Evolutionary conservation across 768 basidiomycete species (phyloP).

Genomic region (Roridomyces roridus): DNA sequence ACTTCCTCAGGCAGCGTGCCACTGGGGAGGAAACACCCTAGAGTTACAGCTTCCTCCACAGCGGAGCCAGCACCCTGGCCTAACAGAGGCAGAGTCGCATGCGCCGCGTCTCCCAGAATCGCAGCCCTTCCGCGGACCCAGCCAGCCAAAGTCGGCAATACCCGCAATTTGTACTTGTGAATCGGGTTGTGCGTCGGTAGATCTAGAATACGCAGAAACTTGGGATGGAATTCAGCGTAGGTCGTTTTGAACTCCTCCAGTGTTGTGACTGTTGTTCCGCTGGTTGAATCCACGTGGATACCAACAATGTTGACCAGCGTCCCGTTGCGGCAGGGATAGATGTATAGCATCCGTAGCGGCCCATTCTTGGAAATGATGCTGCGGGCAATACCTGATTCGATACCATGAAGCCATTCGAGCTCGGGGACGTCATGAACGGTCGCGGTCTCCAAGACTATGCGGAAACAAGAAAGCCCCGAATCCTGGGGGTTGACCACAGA

Average conservation of each 20-base stretch:
- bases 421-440: constrained; percentile 1
- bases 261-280: no score
- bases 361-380: not conserved
- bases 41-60: constrained; percentile 27
- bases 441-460: constrained; percentile 12
- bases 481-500: not conserved
- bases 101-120: constrained; percentile 24
- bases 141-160: constrained; percentile 10
- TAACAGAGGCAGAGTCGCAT: constrained; percentile 31
- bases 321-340: constrained; percentile 12
- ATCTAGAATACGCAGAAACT: constrained; percentile 4
- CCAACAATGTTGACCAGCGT: constrained; percentile 10
- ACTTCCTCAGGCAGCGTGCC: constrained; percentile 18
- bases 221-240: constrained; percentile 13
- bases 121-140: constrained; percentile 15
- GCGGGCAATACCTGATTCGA: not conserved
- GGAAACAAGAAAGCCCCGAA: constrained; percentile 14
- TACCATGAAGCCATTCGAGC: constrained; percentile 12
- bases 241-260: constrained; percentile 3
- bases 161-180: constrained; percentile 18
- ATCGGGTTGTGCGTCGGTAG: constrained; percentile 9
- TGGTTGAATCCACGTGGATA: constrained; percentile 5
- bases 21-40: constrained; percentile 16
- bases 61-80: constrained; percentile 34
- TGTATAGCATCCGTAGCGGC: not conserved